phyloP scores from a whole-genome alignment of 2,329 filamentous ascomycete genomes.

The Penicillium hesseltinei region DNA sequence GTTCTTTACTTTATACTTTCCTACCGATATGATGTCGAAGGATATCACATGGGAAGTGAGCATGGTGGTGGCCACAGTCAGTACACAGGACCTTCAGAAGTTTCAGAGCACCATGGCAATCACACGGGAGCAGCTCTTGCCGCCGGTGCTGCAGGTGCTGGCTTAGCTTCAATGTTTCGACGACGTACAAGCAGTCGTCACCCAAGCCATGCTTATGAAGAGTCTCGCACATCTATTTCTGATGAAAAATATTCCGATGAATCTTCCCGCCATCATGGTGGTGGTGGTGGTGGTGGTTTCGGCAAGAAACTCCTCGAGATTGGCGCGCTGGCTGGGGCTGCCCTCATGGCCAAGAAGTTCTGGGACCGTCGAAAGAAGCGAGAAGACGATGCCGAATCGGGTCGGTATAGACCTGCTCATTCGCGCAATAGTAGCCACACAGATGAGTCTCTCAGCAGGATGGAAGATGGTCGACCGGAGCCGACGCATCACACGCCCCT shows the following conservation, averaged over 20 bases:
- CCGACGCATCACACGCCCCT: conserved; percentile 32
- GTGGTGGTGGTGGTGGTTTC: conserved; percentile 50
- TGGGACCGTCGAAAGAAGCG: conserved; percentile 55
- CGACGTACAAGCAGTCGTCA: conserved; percentile 44
- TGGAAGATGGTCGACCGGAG: conserved; percentile 56
- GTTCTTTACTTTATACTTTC: conserved; percentile 76
- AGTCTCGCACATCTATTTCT: conserved; percentile 57
- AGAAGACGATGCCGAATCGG: conserved; percentile 54
- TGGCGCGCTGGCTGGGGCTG: conserved; percentile 62
- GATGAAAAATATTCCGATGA: conserved; percentile 66
- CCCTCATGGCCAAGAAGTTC: conserved; percentile 59
- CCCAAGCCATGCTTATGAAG: conserved; percentile 44
- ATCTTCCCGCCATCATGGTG: conserved; percentile 33
- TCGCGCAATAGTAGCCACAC: conserved; percentile 47
- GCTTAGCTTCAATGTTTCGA: conserved; percentile 53
- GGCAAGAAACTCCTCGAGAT: conserved; percentile 60
- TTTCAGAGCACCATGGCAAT: conserved; percentile 46
- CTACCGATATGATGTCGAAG: conserved; percentile 59
- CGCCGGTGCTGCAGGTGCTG: conserved; percentile 55
- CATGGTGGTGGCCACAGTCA: conserved; percentile 61
- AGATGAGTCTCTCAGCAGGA: conserved; percentile 41
- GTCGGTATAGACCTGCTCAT: conserved; percentile 53
- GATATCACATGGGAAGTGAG: conserved; percentile 53
- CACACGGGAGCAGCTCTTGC: conserved; percentile 49
- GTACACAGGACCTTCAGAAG: conserved; percentile 51